Base-by-base conservation (phyloP, 768 basidiomycete genomes). In the Russula sp. region DNA sequence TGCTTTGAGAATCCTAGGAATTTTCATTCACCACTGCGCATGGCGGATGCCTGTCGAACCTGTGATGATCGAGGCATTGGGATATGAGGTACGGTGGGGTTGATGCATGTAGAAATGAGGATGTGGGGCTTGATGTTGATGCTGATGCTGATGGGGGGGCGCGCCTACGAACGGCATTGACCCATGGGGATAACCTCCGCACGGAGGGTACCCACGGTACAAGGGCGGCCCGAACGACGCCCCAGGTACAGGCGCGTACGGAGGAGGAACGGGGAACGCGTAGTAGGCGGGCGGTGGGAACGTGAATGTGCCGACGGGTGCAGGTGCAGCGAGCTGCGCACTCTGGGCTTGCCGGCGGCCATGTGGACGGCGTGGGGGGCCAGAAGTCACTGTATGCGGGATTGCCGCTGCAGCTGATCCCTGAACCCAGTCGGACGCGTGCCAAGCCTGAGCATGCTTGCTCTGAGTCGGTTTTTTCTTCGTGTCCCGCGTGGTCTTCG, bases 1-100 rank as follows among this genome's bases (percentile, higher is more conserved):
- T 59, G 39, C 50, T 55, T 20, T 32, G 48, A 55, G 27, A 55
- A 53, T 31, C 16, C 13, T 20, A 2, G 37, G 1, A 4, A 27
- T 39, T 64, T 50, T 66, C 35, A 66, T 50, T 66, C 35, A 66
- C 65, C 65, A 66, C 32, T 14, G 42, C 18, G 65, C 62, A n/a
- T 66, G 65, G 45, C 65, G 62, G 27, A 66, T 66, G 44, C 65
- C 65, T 18, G 65, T 59, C 37, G 65, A 57, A 22, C 65, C 65
- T 27, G 65, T 66, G 48, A 66, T 66, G 47, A 51, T 20, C 18
- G 62, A 34, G 40, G 47, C 37, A 14, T 39, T 53, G 31, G 48
- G 34, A 20, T 51, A 50, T 42, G 57, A 7, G 6, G 51, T 31
- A 62, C 62, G 57, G 5, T 57, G 56, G 16, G 42, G 13, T 57